A percentile compares a stretch with the other conserved stretches of the same genome.
These are phyloP conservation scores for Przewalskia tangutica DNA, from an alignment of 257 asterid species.

Conservation along the genomic window DNA sequence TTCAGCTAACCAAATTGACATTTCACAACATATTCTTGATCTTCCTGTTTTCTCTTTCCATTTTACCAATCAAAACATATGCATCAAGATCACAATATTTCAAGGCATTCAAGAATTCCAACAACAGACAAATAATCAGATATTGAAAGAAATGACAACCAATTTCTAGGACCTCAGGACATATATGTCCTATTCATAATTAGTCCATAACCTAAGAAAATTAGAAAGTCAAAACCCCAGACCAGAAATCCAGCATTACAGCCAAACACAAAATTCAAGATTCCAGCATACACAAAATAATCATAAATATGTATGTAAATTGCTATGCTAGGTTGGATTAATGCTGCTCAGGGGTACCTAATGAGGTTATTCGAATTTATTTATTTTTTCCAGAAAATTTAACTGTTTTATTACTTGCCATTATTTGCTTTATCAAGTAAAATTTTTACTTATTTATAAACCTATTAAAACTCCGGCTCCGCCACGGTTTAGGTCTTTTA, in stretches of 20 bases:
- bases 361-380: slow-evolving; percentile 12
- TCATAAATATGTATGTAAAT: not conserved
- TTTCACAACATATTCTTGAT: not conserved
- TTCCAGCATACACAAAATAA: slow-evolving; percentile 6
- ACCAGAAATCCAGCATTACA: slow-evolving; percentile 23
- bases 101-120: too few relatives aligned
- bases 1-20: not conserved
- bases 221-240: slow-evolving; percentile 6
- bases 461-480: slow-evolving; percentile 7
- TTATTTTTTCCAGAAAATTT: slow-evolving; percentile 2
- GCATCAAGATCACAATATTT: not conserved
- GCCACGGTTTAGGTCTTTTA: not conserved
- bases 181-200: not conserved
- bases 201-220: not conserved
- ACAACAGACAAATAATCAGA: too few relatives aligned
- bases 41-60: not conserved
- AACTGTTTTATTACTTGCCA: not conserved
- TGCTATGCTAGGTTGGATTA: slow-evolving; percentile 12
- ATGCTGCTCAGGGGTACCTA: slow-evolving; percentile 15
- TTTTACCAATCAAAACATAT: not conserved
- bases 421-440: not conserved
- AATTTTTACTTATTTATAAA: not conserved
- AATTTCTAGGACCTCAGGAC: slow-evolving; percentile 5
- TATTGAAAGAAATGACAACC: not conserved
- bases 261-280: not conserved